Base-by-base conservation (phyloP, 805 yeast genomes). In the Saturnispora ahearnii region DNA sequence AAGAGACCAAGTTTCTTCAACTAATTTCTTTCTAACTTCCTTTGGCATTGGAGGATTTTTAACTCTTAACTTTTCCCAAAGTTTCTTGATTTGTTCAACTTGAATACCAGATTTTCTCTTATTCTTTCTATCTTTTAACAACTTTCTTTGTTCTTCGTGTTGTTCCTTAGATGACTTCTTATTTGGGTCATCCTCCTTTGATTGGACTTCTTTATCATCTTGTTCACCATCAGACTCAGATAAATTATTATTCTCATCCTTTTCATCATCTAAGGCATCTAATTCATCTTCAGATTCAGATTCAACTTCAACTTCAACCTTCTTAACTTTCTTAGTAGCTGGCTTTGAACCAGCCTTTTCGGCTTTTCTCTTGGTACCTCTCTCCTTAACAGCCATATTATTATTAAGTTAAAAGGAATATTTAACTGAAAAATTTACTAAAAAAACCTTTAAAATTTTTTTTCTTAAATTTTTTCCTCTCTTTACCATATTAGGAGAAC, bases 11-110 rank as follows among this genome's bases (percentile, higher is more conserved):
- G 87, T 81, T 68, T 90, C 91, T 59, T 84, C 76, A 58, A 90
- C 80, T 47, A 89, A 72, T 66, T 84, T 83, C 55, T 82, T 84
- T 65, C 96, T 80, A 13, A 81, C 75, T 52, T 76, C 81, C 57
- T 84, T 82, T 44, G 95, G 85, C 49, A 89, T 72, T 24, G 90
- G 82, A 40, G 95, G 95, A 51, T 77, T 81, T 59, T 86, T 87
- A 32, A 85, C 91, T 68, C 98, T 79, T 60, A 91, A 73, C 65
- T 78, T 81, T 72, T 90, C 98, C 99, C 99, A 91, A 41, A 91
- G 64, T 31, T 76, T 73, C 66, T 91, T 91, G 67, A 91, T 88
- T 57, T 79, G 77, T 65, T 87, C 88, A 46, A 91, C 89, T 67
- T 84, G 87, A 34, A 70, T 69, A 59, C 97, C 98, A n/a, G 93